Evolutionary conservation across 495 filamentous ascomycete genomes (phyloP), one percentile per base, ranked within the genome.

Genomic region (Tuber brumale): DNA sequence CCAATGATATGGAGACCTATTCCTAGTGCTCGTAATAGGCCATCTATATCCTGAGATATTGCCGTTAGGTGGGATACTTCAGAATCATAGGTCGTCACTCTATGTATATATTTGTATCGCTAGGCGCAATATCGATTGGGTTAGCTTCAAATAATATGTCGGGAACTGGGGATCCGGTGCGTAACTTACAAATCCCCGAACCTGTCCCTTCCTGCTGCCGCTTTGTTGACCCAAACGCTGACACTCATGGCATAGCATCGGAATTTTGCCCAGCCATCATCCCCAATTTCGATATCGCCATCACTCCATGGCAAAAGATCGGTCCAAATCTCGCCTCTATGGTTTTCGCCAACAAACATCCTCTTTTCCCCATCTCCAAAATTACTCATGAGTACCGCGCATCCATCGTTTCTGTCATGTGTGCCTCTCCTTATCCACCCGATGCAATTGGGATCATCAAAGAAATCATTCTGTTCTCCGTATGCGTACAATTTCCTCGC

Each of bases 401-500:
- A 88, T 0, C 89, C 90, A 70, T 76, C 85, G 7, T 81, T 83
- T 37, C 86, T 84, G 75, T 85, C 85, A 77, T 82, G 84, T 35
- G 88, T 90, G 16, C 90, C 91, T 75, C 88, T 88, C 10, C 91
- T 85, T 1, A 91, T 88, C 85, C 90, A 93, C 80, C 91, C 92
- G 75, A 94, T 87, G 82, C 91, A 93, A 46, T 89, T 90, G 39
- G 84, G 80, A 66, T 86, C 86, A 83, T 92, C 88, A 76, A 91
- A 91, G 82, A 92, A 93, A 77, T 93, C 90, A 27, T 86, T 84
- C 77, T 93, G 91, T 43, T 85, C 82, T 18, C 92, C 91, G 80
- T 92, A 91, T 1, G 89, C 87, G 78, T 92, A 93, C 1, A 91
- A 84, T 81, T 91, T 92, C 9, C 92, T 86, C 9, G 89, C 90